Percentiles rank a stretch among this genome's conserved stretches.
phyloP scores from a whole-genome alignment of 345 rosid species.

The Mallotus nudiflorus region DNA sequence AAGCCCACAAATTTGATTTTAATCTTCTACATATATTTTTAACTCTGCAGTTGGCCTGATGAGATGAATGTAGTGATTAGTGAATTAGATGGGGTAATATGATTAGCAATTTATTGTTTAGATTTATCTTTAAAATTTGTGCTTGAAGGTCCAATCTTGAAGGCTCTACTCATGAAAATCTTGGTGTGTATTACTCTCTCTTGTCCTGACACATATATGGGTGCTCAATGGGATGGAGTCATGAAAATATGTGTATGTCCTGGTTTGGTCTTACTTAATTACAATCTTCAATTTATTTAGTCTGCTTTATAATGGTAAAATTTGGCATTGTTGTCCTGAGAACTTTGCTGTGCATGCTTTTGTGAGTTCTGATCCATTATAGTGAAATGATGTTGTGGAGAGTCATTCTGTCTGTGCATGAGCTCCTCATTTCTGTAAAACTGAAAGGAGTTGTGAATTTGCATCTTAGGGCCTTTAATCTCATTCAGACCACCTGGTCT shows the following conservation, averaged over 20 bases:
- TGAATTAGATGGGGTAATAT: background rate
- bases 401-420: too few species aligned
- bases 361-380: too few species aligned
- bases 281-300: too few species aligned
- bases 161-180: background rate
- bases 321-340: too few species aligned
- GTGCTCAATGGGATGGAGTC: background rate
- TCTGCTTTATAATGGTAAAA: too few species aligned
- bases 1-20: background rate
- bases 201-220: background rate
- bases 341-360: too few species aligned
- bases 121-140: background rate
- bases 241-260: background rate
- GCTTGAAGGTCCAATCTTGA: background rate
- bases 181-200: background rate
- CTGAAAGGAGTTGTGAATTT: background rate
- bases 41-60: background rate
- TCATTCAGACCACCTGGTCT: too few species aligned
- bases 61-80: background rate
- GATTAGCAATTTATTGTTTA: background rate
- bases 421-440: background rate
- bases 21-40: background rate
- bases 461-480: background rate
- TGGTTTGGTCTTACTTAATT: background rate
- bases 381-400: too few species aligned